phyloP scores from a whole-genome alignment of 345 rosid species.

The Salix udensis region DNA sequence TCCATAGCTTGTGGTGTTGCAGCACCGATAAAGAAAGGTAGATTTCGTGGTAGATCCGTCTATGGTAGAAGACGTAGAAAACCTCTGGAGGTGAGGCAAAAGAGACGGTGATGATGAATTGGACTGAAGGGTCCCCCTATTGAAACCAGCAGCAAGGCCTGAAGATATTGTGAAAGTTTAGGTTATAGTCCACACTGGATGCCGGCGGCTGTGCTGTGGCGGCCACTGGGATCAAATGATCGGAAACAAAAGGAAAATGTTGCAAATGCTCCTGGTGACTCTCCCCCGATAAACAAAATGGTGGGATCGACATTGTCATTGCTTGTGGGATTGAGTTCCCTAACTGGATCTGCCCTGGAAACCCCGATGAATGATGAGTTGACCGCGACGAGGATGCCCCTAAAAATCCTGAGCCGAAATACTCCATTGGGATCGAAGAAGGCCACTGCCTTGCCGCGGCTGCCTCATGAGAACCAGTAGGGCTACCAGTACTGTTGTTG shows the following conservation, averaged over 20 bases:
- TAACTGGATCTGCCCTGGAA: conserved; percentile 49
- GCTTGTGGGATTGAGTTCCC: conserved; percentile 33
- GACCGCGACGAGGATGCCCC: conserved; percentile 42
- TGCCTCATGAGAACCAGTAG: conserved; percentile 33
- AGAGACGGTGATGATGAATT: conserved; percentile 71
- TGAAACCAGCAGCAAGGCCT: conserved; percentile 75
- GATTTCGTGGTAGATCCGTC: conserved; percentile 48
- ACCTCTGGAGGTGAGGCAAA: conserved; percentile 72
- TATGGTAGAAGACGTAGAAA: conserved; percentile 39
- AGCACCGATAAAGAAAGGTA: conserved; percentile 70
- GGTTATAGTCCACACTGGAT: conserved; percentile 52
- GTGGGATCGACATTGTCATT: conserved; percentile 34
- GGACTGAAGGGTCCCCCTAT: conserved; percentile 99
- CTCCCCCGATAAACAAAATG: conserved; percentile 39
- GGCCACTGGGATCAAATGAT: conserved; percentile 64
- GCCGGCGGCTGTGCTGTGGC: conserved; percentile 35
- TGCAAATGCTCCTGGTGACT: conserved; percentile 43
- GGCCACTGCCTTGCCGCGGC: conserved; percentile 52
- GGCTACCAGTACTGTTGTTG: conserved; percentile 18
- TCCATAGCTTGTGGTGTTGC: conserved; percentile 51
- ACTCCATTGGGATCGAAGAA: conserved; percentile 59
- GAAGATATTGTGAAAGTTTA: conserved; percentile 81
- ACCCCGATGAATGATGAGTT: conserved; percentile 34
- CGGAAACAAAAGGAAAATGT: conserved; percentile 69
- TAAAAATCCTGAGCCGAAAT: conserved; percentile 44